These are phyloP conservation scores for Aegilops longissima DNA, from an alignment of 176 grass and related monocot species.

Conservation along the genomic window DNA sequence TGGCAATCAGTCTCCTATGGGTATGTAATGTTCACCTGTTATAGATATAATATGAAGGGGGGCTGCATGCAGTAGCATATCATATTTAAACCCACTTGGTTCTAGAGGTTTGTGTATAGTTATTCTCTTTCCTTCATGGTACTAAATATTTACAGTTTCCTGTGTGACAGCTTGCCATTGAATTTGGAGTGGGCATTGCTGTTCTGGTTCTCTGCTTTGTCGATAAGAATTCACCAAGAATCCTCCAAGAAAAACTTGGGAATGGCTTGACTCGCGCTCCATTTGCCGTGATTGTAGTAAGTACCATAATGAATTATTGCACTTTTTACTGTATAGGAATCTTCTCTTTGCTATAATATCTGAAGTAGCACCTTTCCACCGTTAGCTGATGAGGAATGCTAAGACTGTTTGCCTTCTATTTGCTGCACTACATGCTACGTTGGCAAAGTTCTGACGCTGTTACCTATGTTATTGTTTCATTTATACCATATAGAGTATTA, in stretches of 20 bases:
- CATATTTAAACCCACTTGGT: background rate
- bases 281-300: conserved; percentile 92
- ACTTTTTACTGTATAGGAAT: conserved; percentile 16
- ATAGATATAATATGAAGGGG: background rate
- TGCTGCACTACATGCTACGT: background rate
- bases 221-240: conserved; percentile 59
- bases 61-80: background rate
- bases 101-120: conserved; percentile 6
- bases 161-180: conserved; percentile 79
- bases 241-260: conserved; percentile 81
- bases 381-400: background rate
- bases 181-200: conserved; percentile 84
- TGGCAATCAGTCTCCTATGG: conserved; percentile 93
- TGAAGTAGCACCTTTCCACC: conserved; percentile 27
- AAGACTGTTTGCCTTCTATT: background rate
- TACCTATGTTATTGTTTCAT: conserved; percentile 1
- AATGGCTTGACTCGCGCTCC: conserved; percentile 89
- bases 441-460: background rate
- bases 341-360: background rate
- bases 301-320: conserved; percentile 23
- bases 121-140: conserved; percentile 24
- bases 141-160: conserved; percentile 28
- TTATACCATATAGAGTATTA: background rate
- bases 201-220: conserved; percentile 86
- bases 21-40: conserved; percentile 40